A percentile compares a stretch with the other conserved stretches of the same genome.
Evolutionary conservation across 257 asterid genomes (phyloP).

Genomic region (Nicotiana paniculata): DNA sequence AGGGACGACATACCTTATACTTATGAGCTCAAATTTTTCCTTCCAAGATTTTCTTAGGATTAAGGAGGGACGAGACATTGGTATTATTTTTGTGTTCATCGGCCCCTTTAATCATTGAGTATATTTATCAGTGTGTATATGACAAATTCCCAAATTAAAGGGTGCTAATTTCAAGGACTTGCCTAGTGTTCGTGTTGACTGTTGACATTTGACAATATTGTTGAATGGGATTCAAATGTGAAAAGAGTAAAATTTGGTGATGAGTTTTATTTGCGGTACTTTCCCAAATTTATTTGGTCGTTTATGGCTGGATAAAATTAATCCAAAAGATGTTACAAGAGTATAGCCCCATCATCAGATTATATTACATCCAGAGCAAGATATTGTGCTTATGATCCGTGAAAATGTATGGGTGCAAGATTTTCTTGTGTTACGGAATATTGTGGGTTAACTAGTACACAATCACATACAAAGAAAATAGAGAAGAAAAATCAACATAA

Average conservation of each 20-base stretch:
- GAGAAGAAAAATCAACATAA: too few species aligned
- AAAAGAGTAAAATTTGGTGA: neutral
- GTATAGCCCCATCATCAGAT: conserved; percentile 16
- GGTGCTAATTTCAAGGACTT: neutral
- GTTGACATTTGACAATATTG: neutral
- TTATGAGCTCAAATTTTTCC: conserved; percentile 26
- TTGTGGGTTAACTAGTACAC: too few species aligned
- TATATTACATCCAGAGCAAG: conserved; percentile 48
- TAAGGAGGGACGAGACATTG: conserved; percentile 41
- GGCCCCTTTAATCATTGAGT: conserved; percentile 45
- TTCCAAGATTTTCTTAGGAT: conserved; percentile 58
- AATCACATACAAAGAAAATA: too few species aligned
- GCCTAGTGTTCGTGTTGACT: neutral
- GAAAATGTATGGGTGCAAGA: conserved; percentile 56
- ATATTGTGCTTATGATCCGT: conserved; percentile 40
- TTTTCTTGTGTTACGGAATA: conserved; percentile 15
- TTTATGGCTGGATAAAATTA: conserved; percentile 53
- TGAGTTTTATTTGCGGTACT: neutral
- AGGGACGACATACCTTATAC: conserved; percentile 51
- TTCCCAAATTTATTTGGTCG: conserved; percentile 19
- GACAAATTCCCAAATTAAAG: conserved; percentile 37
- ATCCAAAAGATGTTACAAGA: conserved; percentile 29
- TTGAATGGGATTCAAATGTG: neutral
- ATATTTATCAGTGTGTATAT: conserved; percentile 45
- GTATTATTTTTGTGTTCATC: conserved; percentile 56